Base-by-base conservation (phyloP, 306 rosid species). In the Amphicarpaea edgeworthii region DNA sequence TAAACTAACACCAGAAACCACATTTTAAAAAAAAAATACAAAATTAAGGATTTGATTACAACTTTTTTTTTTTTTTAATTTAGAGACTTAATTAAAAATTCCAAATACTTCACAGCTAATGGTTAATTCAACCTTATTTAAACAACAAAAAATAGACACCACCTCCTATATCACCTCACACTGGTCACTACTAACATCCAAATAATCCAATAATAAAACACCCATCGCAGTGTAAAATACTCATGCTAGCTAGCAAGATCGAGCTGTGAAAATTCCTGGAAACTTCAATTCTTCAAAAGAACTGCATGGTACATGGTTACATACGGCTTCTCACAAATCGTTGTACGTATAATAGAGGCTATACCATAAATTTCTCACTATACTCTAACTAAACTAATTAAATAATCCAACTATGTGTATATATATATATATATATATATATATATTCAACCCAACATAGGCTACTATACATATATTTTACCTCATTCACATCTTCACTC, bases 181-280 rank as follows among this genome's bases (percentile, higher is more conserved):
- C 7, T 30, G 3, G 28, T 30, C 6, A 30, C 0, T 34, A 9
- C 24, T 61, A 61, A 34, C 7, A 61, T 34, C 68, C 21, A 60
- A 15, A 61, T n/a, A 3, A 61, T 34, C 68, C 21, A 60, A 15
- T 3, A 30, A 16, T 60, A n/a, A 30, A 15, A 12, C 16, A 57
- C 3, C 16, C 38, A 57, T 2, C 38, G 12, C 12, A 57, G 37
- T 57, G 38, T 23, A 57, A 57, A 58, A 12, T 28, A 24, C 64
- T 26, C 40, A 26, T 26, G 65, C 65, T 28, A 55, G 3, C 40
- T 23, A 26, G 6, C 65, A 15, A 59, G 21, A n/a, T n/a, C n/a
- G n/a, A 59, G 12, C 41, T 15, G 9, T 57, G 66, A 28, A 59
- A 59, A 59, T 59, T 59, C 66, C 66, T 59, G 12, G 66, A 59